Conservation (phyloP, 2,329 filamentous ascomycete genomes). For the Chaetomium globosum region DNA sequence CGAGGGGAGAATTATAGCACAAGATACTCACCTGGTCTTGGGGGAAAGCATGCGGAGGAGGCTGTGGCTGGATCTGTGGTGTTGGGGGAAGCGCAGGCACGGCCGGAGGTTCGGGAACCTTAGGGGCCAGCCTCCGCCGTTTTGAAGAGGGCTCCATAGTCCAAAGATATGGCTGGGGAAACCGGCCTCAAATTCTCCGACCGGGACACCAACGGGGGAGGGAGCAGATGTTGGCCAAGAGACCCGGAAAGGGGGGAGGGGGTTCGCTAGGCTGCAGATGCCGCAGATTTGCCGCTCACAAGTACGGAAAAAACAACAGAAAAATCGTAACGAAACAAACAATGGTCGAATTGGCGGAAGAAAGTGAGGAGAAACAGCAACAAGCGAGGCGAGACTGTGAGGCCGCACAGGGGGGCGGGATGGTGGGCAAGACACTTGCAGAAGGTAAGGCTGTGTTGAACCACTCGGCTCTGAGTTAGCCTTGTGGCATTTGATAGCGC, state of each 20-base stretch:
- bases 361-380: conserved; percentile 17
- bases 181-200: background rate
- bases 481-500: conserved; percentile 34
- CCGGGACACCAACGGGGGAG: background rate
- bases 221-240: conserved; percentile 2
- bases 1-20: background rate
- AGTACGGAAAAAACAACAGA: conserved; percentile 5
- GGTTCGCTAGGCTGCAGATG: conserved; percentile 9
- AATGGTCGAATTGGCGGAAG: conserved; percentile 21
- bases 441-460: conserved; percentile 37
- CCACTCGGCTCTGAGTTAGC: conserved; percentile 39
- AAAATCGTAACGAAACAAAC: conserved; percentile 1
- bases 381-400: conserved; percentile 18
- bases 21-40: conserved; percentile 35
- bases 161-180: background rate
- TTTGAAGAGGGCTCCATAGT: conserved; percentile 40
- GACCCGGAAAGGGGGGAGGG: background rate
- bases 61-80: conserved; percentile 30
- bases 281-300: conserved; percentile 1
- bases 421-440: conserved; percentile 26
- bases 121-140: conserved; percentile 38
- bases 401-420: conserved; percentile 20
- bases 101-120: conserved; percentile 35
- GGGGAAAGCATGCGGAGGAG: conserved; percentile 31
- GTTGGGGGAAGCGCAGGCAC: conserved; percentile 27